A percentile compares a stretch with the other conserved stretches of the same genome.
Conservation (phyloP, 2,329 filamentous ascomycete species). For the Penicillium sp. region DNA sequence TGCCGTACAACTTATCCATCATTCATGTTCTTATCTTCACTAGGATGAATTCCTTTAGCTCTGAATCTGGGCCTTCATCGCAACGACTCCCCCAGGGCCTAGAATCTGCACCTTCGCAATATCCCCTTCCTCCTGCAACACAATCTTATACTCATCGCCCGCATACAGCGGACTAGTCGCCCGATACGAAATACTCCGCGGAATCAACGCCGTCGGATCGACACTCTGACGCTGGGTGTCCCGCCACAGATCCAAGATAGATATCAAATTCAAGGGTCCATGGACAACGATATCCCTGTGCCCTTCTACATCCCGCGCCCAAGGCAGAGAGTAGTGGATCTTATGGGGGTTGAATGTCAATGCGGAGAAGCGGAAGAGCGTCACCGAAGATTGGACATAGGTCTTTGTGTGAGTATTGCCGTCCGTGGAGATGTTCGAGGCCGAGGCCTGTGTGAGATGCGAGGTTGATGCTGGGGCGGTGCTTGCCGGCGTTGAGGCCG, state of each 20-base stretch:
- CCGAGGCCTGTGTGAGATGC: slow-evolving; percentile 18
- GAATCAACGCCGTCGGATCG: slow-evolving; percentile 32
- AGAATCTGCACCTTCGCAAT: slow-evolving; percentile 37
- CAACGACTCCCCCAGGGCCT: slow-evolving; percentile 31
- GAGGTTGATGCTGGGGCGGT: slow-evolving; percentile 6
- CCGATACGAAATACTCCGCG: slow-evolving; percentile 49
- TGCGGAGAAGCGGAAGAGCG: slow-evolving; percentile 48
- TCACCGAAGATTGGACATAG: slow-evolving; percentile 40
- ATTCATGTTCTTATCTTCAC: neutral
- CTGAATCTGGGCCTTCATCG: slow-evolving; percentile 43
- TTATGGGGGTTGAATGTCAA: slow-evolving; percentile 49
- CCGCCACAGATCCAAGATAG: slow-evolving; percentile 48
- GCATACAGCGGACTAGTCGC: slow-evolving; percentile 55
- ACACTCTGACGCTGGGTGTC: slow-evolving; percentile 29
- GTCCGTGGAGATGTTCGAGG: slow-evolving; percentile 22
- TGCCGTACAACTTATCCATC: too few relatives aligned
- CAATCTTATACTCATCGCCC: slow-evolving; percentile 49
- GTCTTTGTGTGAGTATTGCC: slow-evolving; percentile 34
- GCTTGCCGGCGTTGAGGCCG: slow-evolving; percentile 6
- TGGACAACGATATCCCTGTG: slow-evolving; percentile 48
- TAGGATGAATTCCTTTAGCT: neutral
- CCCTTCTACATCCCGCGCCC: slow-evolving; percentile 47
- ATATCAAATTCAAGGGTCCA: slow-evolving; percentile 46
- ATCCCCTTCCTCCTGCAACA: slow-evolving; percentile 39
- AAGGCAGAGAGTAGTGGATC: slow-evolving; percentile 48